Percentiles rank a stretch among this genome's conserved stretches.
Conservation (phyloP, 2,329 filamentous ascomycete genomes). For the Fusarium piperis region DNA sequence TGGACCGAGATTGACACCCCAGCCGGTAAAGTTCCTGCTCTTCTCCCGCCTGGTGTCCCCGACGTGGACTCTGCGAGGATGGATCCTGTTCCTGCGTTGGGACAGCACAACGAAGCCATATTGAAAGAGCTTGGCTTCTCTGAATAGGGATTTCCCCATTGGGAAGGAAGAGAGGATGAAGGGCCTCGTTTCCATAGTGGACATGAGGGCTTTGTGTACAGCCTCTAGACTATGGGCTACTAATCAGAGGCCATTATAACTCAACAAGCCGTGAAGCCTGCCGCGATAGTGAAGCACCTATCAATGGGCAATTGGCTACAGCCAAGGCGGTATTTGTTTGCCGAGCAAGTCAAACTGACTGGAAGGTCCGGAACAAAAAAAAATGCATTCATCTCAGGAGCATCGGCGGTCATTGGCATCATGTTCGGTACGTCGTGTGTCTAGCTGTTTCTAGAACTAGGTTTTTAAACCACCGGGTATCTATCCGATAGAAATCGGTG, state of each 20-base stretch:
- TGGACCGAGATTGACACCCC: slow-evolving; percentile 62
- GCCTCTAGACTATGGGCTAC: neutral
- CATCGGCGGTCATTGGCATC: neutral
- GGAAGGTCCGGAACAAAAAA: neutral
- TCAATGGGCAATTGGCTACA: neutral
- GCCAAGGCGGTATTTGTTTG: neutral
- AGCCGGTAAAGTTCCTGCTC: slow-evolving; percentile 55
- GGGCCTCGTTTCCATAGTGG: neutral
- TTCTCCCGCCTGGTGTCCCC: slow-evolving; percentile 59
- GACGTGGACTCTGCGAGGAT: slow-evolving; percentile 44
- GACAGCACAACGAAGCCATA: slow-evolving; percentile 51
- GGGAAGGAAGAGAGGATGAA: no score
- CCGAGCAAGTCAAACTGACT: neutral
- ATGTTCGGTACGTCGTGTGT: no score
- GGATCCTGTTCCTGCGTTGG: slow-evolving; percentile 58
- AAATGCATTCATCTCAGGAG: neutral
- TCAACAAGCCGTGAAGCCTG: neutral
- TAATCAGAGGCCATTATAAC: neutral
- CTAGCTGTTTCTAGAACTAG: no score
- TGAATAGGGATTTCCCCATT: neutral
- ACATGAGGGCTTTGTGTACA: neutral
- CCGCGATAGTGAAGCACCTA: neutral
- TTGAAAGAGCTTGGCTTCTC: neutral
- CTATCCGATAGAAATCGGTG: no score
- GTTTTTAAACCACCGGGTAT: no score